Percentiles rank a stretch among this genome's conserved stretches.
Conservation (phyloP, 164 flowering plant genomes). For the Protea cynaroides region DNA sequence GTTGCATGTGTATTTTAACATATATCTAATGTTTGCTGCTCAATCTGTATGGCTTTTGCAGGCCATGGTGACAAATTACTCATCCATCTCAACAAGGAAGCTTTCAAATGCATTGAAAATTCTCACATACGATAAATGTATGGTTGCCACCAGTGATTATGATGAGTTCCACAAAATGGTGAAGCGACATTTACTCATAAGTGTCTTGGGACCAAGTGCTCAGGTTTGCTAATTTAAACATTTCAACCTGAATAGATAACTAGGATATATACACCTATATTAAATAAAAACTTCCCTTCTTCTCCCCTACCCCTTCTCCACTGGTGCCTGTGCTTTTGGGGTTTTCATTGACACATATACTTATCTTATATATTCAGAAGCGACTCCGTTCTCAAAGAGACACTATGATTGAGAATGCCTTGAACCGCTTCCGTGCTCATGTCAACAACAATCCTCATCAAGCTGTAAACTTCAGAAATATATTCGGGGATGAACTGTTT, state of each 20-base stretch:
- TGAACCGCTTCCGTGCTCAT: constrained; percentile 30
- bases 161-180: constrained; percentile 67
- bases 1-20: too few relatives aligned
- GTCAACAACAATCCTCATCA: constrained; percentile 29
- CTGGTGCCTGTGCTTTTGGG: neutral
- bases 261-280: too few relatives aligned
- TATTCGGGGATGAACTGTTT: constrained; percentile 68
- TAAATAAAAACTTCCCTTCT: too few relatives aligned
- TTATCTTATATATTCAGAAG: constrained; percentile 40
- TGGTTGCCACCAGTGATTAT: constrained; percentile 95
- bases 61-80: constrained; percentile 86
- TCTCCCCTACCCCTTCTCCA: neutral
- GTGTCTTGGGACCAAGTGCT: constrained; percentile 68
- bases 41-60: constrained; percentile 20
- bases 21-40: neutral
- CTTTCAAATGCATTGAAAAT: constrained; percentile 65
- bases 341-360: neutral
- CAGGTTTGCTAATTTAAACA: constrained; percentile 45
- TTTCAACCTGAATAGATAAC: too few relatives aligned
- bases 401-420: constrained; percentile 47
- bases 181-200: constrained; percentile 49
- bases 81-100: constrained; percentile 84
- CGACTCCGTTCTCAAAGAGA: constrained; percentile 56
- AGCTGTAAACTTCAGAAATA: constrained; percentile 52
- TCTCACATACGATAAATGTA: constrained; percentile 59